Evolutionary conservation across 1,284 basidiomycete species (phyloP), one percentile per base, ranked within the genome.

Genomic region (Ceratobasidium papillatum): DNA sequence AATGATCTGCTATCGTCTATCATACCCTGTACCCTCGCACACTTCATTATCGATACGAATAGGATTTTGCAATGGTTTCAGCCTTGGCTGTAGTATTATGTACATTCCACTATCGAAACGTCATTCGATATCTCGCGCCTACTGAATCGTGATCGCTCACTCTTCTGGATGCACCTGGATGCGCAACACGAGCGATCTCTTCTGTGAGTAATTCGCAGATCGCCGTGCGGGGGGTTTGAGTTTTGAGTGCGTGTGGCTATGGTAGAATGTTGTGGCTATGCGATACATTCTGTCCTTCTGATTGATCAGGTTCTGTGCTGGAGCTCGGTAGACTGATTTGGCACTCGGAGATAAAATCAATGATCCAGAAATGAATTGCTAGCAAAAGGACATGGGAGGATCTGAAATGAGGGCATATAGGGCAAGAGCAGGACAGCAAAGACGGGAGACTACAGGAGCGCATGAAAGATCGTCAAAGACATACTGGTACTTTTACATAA

Each of bases 191-290:
- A 36, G 56, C 32, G 56, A 30, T 59, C 56, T 38, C 56, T 59
- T 41, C 36, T 34, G 34, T n/a, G 36, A n/a, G 56, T 59, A 36
- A 47, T 25, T 5, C 45, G 62, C 62, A 51, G 62, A 64, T 64
- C 62, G 47, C 45, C 62, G 62, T 49, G 47, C 27, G 62, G 56
- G 61, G 62, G 62, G 17, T 64, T 64, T 64, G 62, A 64, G 62
- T 49, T 64, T 30, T 49, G 45, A 45, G 62, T 32, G 12, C 22
- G 61, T 64, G 61, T 64, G 62, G 62, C 45, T 47, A 49, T 30
- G 43, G 36, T 17, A 36, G 32, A 59, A 36, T 34, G 32, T 59
- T 41, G 56, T 59, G 56, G 56, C 56, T 38, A 59, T 58, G 25
- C 27, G 19, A 12, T 2, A 58, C 36, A 36, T n/a, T 36, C 34